Base-by-base conservation (phyloP, 306 rosid species). In the Parietaria judaica region DNA sequence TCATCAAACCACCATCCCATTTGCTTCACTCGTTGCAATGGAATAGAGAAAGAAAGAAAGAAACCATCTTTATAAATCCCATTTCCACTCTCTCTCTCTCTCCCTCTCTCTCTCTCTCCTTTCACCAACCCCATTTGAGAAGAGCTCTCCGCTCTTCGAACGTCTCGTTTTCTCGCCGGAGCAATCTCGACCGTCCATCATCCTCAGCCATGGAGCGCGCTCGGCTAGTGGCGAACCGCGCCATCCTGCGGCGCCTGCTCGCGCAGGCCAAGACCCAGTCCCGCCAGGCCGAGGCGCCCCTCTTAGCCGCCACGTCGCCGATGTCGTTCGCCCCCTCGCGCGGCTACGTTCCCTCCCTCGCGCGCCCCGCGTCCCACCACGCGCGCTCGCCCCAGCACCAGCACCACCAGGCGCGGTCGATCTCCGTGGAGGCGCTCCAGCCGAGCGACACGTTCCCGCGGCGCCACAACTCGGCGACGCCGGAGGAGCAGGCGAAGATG, bases 401-500 rank as follows among this genome's bases (percentile, higher is more conserved):
- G 99, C 47, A 96, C 88, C 69, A 84, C 99, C 44, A 68, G 61
- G 48, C 80, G 61, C 83, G 99, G 66, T 83, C 97, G 69, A 81
- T 94, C 34, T 81, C 97, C 4, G 91, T 94, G 2, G 90, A 84
- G 64, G 94, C 99, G 2, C 71, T 94, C 69, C 77, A 84, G 60
- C 84, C 80, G 43, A 94, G 99, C 47, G 99, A 94, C 69, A 86
- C 99, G 10, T 94, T 94, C 54, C 75, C 99, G 0, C 80, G 97
- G 11, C 94, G 99, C 67, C 99, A 94, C 60, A 94, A 94, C 94
- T 94, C 99, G 4, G 97, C 91, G 8, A 84, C 97, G 38, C 88
- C 87, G 0, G 91, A 84, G 12, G 97, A 94, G 56, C 99, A 89
- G 59, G 60, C 70, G 60, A 86, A 81, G 66, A 89, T 89, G 99